Percentiles rank a stretch among this genome's conserved stretches.
These are phyloP conservation scores for Hortaea sp. DNA, from an alignment of 2,329 filamentous ascomycete genomes.

Conservation along the genomic window DNA sequence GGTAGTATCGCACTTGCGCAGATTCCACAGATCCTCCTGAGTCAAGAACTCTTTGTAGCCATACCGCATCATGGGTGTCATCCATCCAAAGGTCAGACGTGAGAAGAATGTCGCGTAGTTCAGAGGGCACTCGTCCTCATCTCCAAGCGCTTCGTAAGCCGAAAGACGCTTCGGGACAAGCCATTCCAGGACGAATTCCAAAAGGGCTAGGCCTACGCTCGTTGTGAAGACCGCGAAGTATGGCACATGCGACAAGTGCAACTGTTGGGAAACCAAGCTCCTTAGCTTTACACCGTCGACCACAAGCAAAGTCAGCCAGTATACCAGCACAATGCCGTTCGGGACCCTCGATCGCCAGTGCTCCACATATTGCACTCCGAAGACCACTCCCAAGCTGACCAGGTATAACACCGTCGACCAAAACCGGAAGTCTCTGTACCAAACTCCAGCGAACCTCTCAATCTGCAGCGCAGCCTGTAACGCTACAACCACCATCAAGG, in stretches of 20 bases:
- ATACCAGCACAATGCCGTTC: constrained; percentile 81
- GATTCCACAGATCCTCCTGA: constrained; percentile 90
- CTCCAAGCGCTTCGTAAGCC: constrained; percentile 56
- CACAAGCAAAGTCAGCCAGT: constrained; percentile 81
- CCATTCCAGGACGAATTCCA: constrained; percentile 75
- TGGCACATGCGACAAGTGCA: constrained; percentile 54
- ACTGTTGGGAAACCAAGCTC: constrained; percentile 69
- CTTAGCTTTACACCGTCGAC: constrained; percentile 73
- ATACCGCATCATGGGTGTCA: constrained; percentile 95
- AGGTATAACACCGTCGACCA: constrained; percentile 68
- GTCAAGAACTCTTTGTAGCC: constrained; percentile 88
- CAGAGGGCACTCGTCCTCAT: constrained; percentile 62
- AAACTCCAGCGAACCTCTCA: constrained; percentile 55
- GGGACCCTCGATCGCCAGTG: constrained; percentile 73
- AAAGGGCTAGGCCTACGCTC: constrained; percentile 57
- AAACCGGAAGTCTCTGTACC: constrained; percentile 75
- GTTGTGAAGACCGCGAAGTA: constrained; percentile 72
- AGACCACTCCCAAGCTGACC: constrained; percentile 63
- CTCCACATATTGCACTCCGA: constrained; percentile 74
- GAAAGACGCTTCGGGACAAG: constrained; percentile 70
- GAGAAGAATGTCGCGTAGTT: constrained; percentile 95
- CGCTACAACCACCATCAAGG: constrained; percentile 57
- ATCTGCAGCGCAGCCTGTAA: constrained; percentile 71
- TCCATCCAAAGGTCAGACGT: constrained; percentile 89
- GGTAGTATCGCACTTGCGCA: constrained; percentile 72